Base-by-base conservation (phyloP, 441 rosid genomes). In the Brassica balearica region DNA sequence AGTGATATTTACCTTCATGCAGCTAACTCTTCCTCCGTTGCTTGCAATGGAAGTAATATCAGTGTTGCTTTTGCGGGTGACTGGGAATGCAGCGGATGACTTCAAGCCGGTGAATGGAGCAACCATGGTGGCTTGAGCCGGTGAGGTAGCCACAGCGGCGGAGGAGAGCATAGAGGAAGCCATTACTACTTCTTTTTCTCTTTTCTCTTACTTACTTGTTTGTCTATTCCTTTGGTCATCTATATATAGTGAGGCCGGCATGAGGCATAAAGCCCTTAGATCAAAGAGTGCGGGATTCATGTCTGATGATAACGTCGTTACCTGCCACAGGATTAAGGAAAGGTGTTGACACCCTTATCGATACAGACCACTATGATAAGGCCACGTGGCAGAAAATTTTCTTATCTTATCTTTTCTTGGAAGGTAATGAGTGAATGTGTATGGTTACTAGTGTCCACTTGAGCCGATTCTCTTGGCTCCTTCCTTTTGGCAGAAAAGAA, bases 41-140 rank as follows among this genome's bases (percentile, higher is more conserved):
- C 83, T 82, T 55, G 92, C 64, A 25, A 81, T 27, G 48, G 92
- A 86, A 78, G 91, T 85, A 76, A 86, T 80, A 87, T 84, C 89
- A 22, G 6, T 69, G 41, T 71, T 76, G 82, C 77, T 7, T 85
- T 87, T 88, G 55, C 80, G 79, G 74, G 86, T 38, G 46, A 38
- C 46, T 38, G 46, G 46, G 46, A 38, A 38, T 38, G 46, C 46
- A 38, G 46, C 46, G 12, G 46, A 38, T 38, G 46, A 38, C 46
- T 38, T 38, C 46, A 38, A 38, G 46, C 46, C 46, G 12, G 46
- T 38, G 46, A 38, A 38, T 38, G 46, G 46, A 38, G 46, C 46
- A 38, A 38, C 46, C 46, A 38, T 38, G 46, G 46, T 38, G 46
- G 41, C 41, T 36, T 36, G 41, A 36, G 41, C 41, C 41, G 41